A percentile compares a stretch with the other conserved stretches of the same genome.
Conservation (phyloP, 495 filamentous ascomycete species). For the Xylaria bambusicola region DNA sequence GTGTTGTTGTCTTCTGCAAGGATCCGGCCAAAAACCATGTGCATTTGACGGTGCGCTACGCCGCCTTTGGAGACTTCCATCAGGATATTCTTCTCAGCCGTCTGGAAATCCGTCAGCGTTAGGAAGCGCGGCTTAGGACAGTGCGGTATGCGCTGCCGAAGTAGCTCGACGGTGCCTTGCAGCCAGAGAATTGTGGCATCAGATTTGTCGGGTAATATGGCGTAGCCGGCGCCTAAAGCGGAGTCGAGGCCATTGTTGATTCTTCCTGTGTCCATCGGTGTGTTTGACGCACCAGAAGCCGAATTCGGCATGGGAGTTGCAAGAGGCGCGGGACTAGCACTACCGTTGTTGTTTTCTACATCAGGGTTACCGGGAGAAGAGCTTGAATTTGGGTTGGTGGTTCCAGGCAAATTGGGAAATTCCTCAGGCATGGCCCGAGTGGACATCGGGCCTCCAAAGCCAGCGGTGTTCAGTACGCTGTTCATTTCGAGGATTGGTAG, state of each 20-base stretch:
- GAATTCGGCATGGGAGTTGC: background rate
- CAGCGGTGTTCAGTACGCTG: conserved; percentile 21
- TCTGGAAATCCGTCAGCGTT: conserved; percentile 34
- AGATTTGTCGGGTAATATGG: conserved; percentile 33
- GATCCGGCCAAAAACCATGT: conserved; percentile 16
- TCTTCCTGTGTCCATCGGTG: background rate
- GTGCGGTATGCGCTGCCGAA: conserved; percentile 29
- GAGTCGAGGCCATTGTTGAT: conserved; percentile 23
- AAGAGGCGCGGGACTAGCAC: background rate
- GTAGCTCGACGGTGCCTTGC: conserved; percentile 30
- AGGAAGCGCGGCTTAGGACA: conserved; percentile 28
- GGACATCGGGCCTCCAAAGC: conserved; percentile 1
- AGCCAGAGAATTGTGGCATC: conserved; percentile 33
- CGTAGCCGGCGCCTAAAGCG: conserved; percentile 32
- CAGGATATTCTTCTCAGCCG: conserved; percentile 31
- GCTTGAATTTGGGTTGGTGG: background rate
- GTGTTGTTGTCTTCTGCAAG: conserved; percentile 3
- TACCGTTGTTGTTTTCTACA: background rate
- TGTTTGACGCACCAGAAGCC: background rate
- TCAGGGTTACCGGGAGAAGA: background rate
- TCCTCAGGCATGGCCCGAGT: conserved; percentile 8
- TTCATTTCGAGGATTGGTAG: conserved; percentile 35
- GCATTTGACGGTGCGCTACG: conserved; percentile 8
- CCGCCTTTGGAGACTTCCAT: conserved; percentile 24
- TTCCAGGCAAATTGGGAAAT: background rate